Conservation (phyloP, 257 asterid genomes). For the Cruciata laevipes region DNA sequence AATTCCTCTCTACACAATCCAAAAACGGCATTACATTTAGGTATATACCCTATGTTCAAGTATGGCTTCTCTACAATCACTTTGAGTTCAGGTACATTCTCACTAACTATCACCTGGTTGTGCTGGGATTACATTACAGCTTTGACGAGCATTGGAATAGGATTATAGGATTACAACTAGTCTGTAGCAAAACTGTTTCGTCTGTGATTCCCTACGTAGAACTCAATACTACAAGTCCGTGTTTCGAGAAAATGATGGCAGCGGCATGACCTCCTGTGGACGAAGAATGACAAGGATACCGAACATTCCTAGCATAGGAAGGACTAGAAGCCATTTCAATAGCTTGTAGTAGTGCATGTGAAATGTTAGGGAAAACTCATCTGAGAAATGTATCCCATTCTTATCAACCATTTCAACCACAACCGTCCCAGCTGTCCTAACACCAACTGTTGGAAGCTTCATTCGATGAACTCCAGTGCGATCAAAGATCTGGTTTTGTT, state of each 20-base stretch:
- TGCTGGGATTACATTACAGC: constrained; percentile 6
- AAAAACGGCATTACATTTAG: neutral
- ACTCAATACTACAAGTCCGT: constrained; percentile 55
- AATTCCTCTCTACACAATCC: neutral
- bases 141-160: neutral
- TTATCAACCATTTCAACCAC: constrained; percentile 93
- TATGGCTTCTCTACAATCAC: neutral
- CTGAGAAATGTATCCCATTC: constrained; percentile 80
- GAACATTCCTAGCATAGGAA: constrained; percentile 97
- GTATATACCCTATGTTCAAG: neutral
- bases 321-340: constrained; percentile 89
- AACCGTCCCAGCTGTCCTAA: constrained; percentile 84
- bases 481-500: constrained; percentile 50
- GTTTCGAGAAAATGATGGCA: constrained; percentile 94
- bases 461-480: constrained; percentile 64
- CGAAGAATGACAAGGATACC: constrained; percentile 82
- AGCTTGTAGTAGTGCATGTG: constrained; percentile 84
- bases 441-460: constrained; percentile 81
- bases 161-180: neutral
- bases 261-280: constrained; percentile 88
- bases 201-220: constrained; percentile 11
- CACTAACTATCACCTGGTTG: constrained; percentile 1
- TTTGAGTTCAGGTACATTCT: neutral
- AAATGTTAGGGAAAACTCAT: constrained; percentile 88
- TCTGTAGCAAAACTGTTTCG: constrained; percentile 7